A percentile compares a stretch with the other conserved stretches of the same genome.
These are phyloP conservation scores for Marchantia paleacea DNA, from an alignment of 225 moss, liverwort and hornwort species.

Conservation along the genomic window DNA sequence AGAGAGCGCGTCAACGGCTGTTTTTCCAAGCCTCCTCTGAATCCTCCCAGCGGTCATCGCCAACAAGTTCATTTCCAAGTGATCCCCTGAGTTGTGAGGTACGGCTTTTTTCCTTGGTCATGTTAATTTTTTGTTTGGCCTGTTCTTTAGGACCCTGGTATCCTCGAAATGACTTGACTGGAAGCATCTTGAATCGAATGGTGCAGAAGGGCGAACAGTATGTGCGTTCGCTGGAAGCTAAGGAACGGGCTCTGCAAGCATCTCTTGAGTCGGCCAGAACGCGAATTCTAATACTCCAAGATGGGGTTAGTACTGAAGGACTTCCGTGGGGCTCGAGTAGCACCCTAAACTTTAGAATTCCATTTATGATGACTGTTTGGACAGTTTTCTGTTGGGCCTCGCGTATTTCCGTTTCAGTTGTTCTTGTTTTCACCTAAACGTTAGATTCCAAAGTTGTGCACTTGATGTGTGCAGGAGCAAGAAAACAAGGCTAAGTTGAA, in stretches of 20 bases:
- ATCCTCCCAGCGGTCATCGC: neutral
- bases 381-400: neutral
- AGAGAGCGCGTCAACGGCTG: neutral
- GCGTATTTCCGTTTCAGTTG: neutral
- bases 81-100: neutral
- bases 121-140: neutral
- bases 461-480: neutral
- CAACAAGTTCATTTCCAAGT: neutral
- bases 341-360: neutral
- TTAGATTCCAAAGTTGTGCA: too few relatives aligned
- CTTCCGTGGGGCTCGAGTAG: neutral
- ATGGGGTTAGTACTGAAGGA: constrained; percentile 6
- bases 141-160: neutral
- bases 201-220: neutral
- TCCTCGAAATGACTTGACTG: neutral
- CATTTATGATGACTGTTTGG: neutral
- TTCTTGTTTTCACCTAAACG: too few relatives aligned
- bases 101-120: neutral
- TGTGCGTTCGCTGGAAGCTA: neutral
- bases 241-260: neutral
- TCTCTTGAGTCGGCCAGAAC: neutral
- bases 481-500: neutral
- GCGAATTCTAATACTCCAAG: neutral
- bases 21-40: constrained; percentile 11
- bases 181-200: neutral